Evolutionary conservation across 2,329 filamentous ascomycete species (phyloP).

Genomic region (Talaromyces sp.): DNA sequence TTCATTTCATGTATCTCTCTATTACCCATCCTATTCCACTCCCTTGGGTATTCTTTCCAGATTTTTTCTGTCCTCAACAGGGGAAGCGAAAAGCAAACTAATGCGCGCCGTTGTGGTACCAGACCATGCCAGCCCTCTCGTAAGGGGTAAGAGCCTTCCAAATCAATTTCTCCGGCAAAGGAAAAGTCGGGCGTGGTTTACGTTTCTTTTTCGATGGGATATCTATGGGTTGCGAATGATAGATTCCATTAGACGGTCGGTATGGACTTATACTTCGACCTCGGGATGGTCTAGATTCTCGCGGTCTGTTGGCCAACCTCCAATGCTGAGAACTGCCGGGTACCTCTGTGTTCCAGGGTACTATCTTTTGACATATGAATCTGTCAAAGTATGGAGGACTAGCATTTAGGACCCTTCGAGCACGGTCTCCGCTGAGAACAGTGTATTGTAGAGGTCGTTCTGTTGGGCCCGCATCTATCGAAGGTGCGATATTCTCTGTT

Average conservation of each 20-base stretch:
- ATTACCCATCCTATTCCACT: background rate
- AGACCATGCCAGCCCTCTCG: conserved; percentile 14
- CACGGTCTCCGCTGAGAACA: background rate
- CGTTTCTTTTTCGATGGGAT: background rate
- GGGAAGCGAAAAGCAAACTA: background rate
- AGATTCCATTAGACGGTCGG: background rate
- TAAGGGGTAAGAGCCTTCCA: conserved; percentile 14
- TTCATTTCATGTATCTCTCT: background rate
- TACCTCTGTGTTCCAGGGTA: background rate
- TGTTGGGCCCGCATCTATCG: background rate
- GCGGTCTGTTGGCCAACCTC: background rate
- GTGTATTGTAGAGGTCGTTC: background rate
- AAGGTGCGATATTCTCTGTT: background rate
- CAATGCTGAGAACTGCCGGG: background rate
- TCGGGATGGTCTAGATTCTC: background rate
- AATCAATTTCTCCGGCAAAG: conserved; percentile 10
- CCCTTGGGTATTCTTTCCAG: background rate
- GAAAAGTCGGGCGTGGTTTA: conserved; percentile 8
- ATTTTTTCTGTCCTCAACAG: background rate
- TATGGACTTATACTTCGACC: conserved; percentile 4
- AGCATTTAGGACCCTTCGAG: background rate
- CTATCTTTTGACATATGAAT: background rate
- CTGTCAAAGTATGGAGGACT: background rate
- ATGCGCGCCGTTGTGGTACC: conserved; percentile 11
- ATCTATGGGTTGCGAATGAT: background rate